Conservation (phyloP, 2,329 filamentous ascomycete species). For the Colletotrichum sp. region DNA sequence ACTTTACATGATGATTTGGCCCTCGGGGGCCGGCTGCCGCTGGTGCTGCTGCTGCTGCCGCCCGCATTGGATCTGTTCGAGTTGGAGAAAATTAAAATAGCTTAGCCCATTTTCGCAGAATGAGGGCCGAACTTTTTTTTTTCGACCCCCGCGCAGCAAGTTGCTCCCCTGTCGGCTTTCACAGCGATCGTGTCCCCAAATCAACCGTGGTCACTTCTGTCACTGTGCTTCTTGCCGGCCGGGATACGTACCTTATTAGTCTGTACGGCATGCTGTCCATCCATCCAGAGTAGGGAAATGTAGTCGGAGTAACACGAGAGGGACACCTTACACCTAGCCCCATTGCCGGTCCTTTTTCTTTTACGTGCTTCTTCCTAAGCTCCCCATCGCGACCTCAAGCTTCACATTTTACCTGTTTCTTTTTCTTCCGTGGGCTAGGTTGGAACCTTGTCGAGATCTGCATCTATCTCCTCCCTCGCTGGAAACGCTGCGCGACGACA, state of each 20-base stretch:
- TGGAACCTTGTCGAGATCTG: not conserved
- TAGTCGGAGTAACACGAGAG: not conserved
- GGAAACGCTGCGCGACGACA: not conserved
- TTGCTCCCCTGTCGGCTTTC: not conserved
- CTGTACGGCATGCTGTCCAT: not conserved
- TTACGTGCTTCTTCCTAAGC: not conserved
- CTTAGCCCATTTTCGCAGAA: not conserved
- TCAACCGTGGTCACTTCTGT: not conserved
- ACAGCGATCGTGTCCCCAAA: not conserved
- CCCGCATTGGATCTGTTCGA: not conserved
- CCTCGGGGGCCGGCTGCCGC: not conserved
- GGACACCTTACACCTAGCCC: conserved; percentile 6
- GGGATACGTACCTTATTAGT: not conserved
- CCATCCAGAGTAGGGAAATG: not conserved
- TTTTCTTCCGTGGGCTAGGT: not conserved
- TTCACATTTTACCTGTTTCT: not conserved
- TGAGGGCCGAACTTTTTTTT: not conserved
- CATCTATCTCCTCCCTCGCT: not conserved
- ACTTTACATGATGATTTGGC: not conserved
- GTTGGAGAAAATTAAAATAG: not conserved
- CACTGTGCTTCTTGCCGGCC: not conserved
- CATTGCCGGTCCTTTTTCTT: conserved; percentile 6
- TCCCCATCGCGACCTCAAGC: not conserved
- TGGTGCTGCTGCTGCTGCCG: not conserved
- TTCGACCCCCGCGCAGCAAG: not conserved